Conservation (phyloP, 257 asterid genomes). For the Capsicum pubescens region DNA sequence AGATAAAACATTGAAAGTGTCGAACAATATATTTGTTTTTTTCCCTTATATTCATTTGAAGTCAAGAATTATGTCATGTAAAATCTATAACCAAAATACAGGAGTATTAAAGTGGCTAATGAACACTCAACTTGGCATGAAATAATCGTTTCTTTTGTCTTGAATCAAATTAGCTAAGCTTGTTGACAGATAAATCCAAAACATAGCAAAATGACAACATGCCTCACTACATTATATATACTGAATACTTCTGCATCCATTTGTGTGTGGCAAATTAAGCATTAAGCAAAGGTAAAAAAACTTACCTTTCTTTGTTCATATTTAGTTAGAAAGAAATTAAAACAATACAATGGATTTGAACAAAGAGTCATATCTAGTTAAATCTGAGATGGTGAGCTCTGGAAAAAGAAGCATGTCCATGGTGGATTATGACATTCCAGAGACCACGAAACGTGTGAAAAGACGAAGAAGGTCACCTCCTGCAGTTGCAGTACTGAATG, state of each 20-base stretch:
- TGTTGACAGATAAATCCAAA: not conserved
- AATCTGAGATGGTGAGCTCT: constrained; percentile 37
- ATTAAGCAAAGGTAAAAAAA: constrained; percentile 22
- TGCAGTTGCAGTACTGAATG: constrained; percentile 25
- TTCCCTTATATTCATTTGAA: not conserved
- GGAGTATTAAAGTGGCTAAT: constrained; percentile 18
- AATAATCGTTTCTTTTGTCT: constrained; percentile 31
- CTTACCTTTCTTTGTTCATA: not conserved
- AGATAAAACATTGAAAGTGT: not conserved
- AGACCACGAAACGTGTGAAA: constrained; percentile 48
- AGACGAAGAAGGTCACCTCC: constrained; percentile 63
- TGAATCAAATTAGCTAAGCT: not conserved
- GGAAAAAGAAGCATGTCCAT: constrained; percentile 38
- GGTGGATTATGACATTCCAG: constrained; percentile 40
- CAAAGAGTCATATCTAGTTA: constrained; percentile 27
- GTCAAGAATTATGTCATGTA: not conserved
- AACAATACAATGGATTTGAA: constrained; percentile 41
- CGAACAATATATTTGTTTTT: constrained; percentile 17
- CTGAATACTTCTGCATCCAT: not conserved
- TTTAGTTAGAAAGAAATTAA: not conserved
- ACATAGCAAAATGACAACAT: not conserved
- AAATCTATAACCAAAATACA: not conserved
- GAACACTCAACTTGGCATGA: constrained; percentile 23
- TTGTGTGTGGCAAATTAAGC: constrained; percentile 20
- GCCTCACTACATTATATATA: constrained; percentile 31